Evolutionary conservation across 257 asterid genomes (phyloP).

Genomic region (Gynochthodes officinalis): DNA sequence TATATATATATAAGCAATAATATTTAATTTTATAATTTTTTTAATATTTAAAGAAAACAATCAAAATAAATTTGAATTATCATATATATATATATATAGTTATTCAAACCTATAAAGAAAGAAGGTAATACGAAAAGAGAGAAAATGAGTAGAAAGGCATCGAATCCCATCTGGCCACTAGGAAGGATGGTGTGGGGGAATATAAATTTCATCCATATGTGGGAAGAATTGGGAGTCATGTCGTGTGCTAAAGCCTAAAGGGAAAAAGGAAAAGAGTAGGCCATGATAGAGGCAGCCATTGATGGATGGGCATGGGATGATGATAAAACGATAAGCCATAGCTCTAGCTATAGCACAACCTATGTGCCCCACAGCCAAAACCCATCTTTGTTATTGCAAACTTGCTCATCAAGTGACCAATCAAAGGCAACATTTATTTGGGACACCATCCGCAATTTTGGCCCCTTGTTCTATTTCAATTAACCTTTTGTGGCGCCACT

Average conservation of each 20-base stretch:
- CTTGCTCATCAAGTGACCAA: constrained; percentile 19
- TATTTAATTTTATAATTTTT: no score
- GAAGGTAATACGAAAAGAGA: no score
- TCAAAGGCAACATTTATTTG: constrained; percentile 4
- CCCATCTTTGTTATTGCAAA: constrained; percentile 6
- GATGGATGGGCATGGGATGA: no score
- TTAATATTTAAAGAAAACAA: no score
- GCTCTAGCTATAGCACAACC: background rate
- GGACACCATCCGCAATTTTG: constrained; percentile 11
- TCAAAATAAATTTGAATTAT: no score
- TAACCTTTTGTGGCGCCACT: background rate
- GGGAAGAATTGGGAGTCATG: constrained; percentile 21
- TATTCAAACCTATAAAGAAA: no score
- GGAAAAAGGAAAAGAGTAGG: background rate
- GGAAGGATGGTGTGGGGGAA: no score
- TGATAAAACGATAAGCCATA: constrained; percentile 14
- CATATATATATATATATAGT: no score
- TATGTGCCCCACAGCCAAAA: constrained; percentile 2
- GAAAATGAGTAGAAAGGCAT: no score
- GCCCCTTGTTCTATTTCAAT: background rate
- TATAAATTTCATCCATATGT: no score
- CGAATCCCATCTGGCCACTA: no score
- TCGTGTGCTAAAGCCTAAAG: constrained; percentile 11
- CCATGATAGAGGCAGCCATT: constrained; percentile 10
- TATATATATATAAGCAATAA: no score